These are phyloP conservation scores for Pezicula neosporulosa DNA, from an alignment of 2,329 filamentous ascomycete species.

Conservation along the genomic window DNA sequence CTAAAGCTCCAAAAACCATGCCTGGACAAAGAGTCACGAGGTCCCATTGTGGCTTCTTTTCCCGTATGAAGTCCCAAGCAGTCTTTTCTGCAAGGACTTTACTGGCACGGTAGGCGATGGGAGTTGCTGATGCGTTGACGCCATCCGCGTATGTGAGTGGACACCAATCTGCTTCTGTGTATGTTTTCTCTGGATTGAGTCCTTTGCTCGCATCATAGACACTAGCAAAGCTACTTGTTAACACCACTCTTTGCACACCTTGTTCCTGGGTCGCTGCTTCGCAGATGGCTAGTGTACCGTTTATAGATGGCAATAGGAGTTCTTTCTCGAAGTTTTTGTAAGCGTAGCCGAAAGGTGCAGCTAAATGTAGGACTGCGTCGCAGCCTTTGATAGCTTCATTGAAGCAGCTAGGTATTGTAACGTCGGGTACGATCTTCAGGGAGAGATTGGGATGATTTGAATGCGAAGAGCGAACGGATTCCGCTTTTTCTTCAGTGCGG, in stretches of 20 bases:
- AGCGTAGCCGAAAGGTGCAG: conserved; percentile 26
- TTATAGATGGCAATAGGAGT: conserved; percentile 22
- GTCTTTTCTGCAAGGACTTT: conserved; percentile 24
- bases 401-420: background rate
- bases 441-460: background rate
- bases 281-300: conserved; percentile 21
- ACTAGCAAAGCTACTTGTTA: conserved; percentile 25
- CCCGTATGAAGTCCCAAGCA: conserved; percentile 23
- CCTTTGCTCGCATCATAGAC: conserved; percentile 16
- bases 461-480: background rate
- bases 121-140: conserved; percentile 14
- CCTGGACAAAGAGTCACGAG: conserved; percentile 15
- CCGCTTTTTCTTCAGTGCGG: background rate
- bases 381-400: conserved; percentile 1
- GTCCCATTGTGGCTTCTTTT: conserved; percentile 4
- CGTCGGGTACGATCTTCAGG: background rate
- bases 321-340: conserved; percentile 22
- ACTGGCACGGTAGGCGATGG: conserved; percentile 21
- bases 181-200: conserved; percentile 14
- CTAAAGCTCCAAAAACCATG: conserved; percentile 23
- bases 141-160: conserved; percentile 8
- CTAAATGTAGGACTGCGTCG: conserved; percentile 20
- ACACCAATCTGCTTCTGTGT: conserved; percentile 9
- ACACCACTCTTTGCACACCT: conserved; percentile 19
- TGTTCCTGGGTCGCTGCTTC: conserved; percentile 17